Evolutionary conservation across 306 rosid species (phyloP).

Genomic region (Aeschynomene evenia): DNA sequence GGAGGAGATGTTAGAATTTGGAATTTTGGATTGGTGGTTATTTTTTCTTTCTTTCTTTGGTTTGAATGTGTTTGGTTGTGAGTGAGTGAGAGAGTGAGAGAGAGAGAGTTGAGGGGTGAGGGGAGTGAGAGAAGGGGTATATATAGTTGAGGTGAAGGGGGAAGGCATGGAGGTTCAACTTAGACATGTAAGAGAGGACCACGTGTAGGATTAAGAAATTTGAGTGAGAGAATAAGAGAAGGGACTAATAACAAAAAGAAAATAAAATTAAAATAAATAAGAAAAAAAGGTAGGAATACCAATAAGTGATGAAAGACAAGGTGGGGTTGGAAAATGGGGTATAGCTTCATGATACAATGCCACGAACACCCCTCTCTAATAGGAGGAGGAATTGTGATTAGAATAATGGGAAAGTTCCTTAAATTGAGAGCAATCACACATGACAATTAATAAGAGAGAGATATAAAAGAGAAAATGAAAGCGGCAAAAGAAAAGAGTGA

Average conservation of each 20-base stretch:
- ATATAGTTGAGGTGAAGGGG: conserved; percentile 36
- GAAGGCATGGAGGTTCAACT: conserved; percentile 40
- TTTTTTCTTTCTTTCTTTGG: no score
- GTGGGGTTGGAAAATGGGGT: conserved; percentile 36
- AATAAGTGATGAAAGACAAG: conserved; percentile 50
- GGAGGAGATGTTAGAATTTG: neutral
- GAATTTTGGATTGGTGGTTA: conserved; percentile 7
- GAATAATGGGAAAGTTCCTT: conserved; percentile 34
- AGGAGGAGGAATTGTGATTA: neutral
- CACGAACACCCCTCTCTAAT: conserved; percentile 46
- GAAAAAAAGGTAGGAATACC: conserved; percentile 24
- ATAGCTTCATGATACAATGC: conserved; percentile 39
- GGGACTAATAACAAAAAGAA: conserved; percentile 4
- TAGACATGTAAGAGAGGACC: conserved; percentile 50
- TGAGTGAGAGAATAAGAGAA: conserved; percentile 7
- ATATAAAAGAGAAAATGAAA: conserved; percentile 1
- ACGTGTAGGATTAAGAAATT: conserved; percentile 67
- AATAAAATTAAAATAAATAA: neutral
- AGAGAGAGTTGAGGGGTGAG: conserved; percentile 24
- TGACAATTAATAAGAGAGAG: neutral
- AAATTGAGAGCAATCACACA: conserved; percentile 39
- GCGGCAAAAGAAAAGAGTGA: neutral
- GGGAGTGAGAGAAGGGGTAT: conserved; percentile 41
- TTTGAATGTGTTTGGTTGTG: neutral
- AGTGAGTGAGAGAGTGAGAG: neutral